phyloP scores from a whole-genome alignment of 2,329 filamentous ascomycete genomes.

The Pezicula neosporulosa region DNA sequence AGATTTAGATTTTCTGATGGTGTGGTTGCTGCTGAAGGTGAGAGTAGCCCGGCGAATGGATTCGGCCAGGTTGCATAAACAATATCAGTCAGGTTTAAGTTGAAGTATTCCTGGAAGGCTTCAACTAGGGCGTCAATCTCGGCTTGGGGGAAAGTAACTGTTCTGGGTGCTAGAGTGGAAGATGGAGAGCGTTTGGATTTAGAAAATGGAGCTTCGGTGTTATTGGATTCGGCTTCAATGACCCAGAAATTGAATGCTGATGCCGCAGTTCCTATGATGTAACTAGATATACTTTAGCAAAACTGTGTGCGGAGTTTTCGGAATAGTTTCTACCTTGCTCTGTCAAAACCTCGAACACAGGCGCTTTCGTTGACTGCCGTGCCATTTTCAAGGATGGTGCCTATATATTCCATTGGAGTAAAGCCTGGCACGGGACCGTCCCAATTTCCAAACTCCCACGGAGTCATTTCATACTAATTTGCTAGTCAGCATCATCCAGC shows the following conservation, averaged over 20 bases:
- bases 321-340: conserved; percentile 8
- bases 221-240: conserved; percentile 14
- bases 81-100: conserved; percentile 26
- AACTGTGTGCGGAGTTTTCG: not conserved
- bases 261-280: conserved; percentile 28
- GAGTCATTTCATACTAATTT: conserved; percentile 27
- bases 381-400: conserved; percentile 26
- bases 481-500: not conserved
- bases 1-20: not conserved
- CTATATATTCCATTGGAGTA: conserved; percentile 25
- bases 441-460: conserved; percentile 32
- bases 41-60: conserved; percentile 19
- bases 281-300: conserved; percentile 7
- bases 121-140: conserved; percentile 14
- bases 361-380: conserved; percentile 16
- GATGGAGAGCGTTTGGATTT: not conserved
- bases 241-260: conserved; percentile 25
- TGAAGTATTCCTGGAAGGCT: conserved; percentile 20
- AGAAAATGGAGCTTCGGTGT: not conserved
- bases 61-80: conserved; percentile 30
- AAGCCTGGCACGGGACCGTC: conserved; percentile 26
- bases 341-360: conserved; percentile 30
- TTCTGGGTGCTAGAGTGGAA: not conserved
- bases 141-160: not conserved
- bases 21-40: not conserved